These are phyloP conservation scores for Lophium mytilinum DNA, from an alignment of 495 filamentous ascomycete genomes.

Conservation along the genomic window DNA sequence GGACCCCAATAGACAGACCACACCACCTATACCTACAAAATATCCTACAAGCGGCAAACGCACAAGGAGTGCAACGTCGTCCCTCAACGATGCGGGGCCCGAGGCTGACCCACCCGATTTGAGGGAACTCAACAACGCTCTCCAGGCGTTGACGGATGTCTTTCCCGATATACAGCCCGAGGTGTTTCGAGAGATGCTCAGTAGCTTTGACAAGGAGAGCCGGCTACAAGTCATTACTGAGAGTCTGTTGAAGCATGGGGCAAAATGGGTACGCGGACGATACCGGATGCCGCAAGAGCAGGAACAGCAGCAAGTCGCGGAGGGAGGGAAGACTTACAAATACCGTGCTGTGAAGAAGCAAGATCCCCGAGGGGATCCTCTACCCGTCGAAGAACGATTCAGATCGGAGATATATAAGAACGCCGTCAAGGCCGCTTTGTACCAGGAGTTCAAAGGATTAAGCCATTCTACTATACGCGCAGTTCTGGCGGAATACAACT, in stretches of 20 bases:
- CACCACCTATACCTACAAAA: neutral
- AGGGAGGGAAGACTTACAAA: constrained; percentile 31
- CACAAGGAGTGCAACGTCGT: neutral
- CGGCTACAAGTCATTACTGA: constrained; percentile 79
- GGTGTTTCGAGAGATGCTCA: constrained; percentile 86
- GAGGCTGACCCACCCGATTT: constrained; percentile 47
- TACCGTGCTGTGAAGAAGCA: neutral
- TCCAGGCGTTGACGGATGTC: constrained; percentile 61
- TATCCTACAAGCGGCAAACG: neutral
- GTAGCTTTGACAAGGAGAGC: constrained; percentile 72
- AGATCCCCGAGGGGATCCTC: constrained; percentile 25
- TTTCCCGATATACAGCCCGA: constrained; percentile 86
- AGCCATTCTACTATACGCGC: constrained; percentile 73
- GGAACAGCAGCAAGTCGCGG: constrained; percentile 4
- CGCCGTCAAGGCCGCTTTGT: constrained; percentile 53
- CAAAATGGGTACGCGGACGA: constrained; percentile 64
- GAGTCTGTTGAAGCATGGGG: constrained; percentile 67
- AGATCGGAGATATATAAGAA: constrained; percentile 62
- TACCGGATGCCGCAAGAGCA: constrained; percentile 30
- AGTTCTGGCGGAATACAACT: constrained; percentile 86
- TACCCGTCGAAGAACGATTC: constrained; percentile 66
- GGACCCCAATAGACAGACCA: neutral
- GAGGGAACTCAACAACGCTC: constrained; percentile 63
- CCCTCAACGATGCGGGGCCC: neutral
- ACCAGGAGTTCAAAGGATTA: constrained; percentile 76